Evolutionary conservation across 768 basidiomycete species (phyloP), one percentile per base, ranked within the genome.

Genomic region (Xerocomellus chrysenteron): DNA sequence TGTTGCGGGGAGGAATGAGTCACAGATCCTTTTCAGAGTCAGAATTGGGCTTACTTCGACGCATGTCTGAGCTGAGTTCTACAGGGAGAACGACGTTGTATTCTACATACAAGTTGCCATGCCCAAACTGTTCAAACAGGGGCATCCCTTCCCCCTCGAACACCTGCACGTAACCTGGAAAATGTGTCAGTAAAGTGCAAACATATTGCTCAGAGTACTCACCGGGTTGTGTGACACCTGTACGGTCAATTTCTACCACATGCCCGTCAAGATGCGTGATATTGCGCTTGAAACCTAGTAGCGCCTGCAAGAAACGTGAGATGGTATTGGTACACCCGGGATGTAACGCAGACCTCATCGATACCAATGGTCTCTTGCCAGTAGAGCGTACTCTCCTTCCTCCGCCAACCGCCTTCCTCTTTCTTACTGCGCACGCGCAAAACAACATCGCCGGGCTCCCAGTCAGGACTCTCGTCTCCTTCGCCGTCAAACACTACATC

Each of bases 401-500:
- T 80, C 59, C 85, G 79, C 85, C 89, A 98, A 4, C 87, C 84
- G 47, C 92, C 94, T 61, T 82, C 82, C 56, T 86, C 82, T 63
- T 86, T 85, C 72, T 81, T 81, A 65, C 88, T 94, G 61, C 88
- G 78, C 16, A 98, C 86, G 49, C 94, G 78, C 46, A 98, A 78
- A 37, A 98, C 79, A 47, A 99, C 84, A 73, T 99, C 95, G 9
- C 97, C 97, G 7, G 97, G 78, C 66, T 96, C 94, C 90, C 90
- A 97, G 63, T 98, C 97, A 4, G 93, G 92, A 54, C 80, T 90
- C 75, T 99, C 95, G 69, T 98, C 97, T 44, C 91, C 90, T 70
- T 98, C 95, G n/a, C 93, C 94, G 64, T 97, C 92, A 57, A 94
- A 98, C 1, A 95, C 81, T 37, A 95, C 83, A 70, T 99, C 92